These are phyloP conservation scores for Closterium sp. DNA, from an alignment of 139 green algal species.

Conservation along the genomic window DNA sequence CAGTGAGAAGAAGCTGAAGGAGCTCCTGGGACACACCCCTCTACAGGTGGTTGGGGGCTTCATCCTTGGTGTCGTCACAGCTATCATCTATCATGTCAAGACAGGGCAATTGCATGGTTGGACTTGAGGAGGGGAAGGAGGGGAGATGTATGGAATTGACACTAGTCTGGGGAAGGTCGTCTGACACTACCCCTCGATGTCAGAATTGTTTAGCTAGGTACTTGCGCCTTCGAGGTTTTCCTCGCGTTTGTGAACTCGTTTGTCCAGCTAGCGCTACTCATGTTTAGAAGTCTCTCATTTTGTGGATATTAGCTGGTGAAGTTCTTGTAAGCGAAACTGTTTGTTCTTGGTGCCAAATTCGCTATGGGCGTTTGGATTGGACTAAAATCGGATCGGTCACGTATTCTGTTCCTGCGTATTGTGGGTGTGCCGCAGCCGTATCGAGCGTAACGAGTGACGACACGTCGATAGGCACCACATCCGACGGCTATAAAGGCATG, in stretches of 20 bases:
- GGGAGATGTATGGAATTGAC: not conserved
- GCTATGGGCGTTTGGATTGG: too few species aligned
- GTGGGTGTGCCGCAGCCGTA: too few species aligned
- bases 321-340: too few species aligned
- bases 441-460: too few species aligned
- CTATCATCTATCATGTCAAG: slow-evolving; percentile 14
- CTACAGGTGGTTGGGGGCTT: slow-evolving; percentile 41
- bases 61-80: slow-evolving; percentile 23
- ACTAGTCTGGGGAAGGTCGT: not conserved
- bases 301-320: too few species aligned
- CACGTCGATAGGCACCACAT: not conserved
- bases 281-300: too few species aligned
- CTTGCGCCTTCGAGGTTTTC: not conserved
- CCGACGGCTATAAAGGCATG: not conserved
- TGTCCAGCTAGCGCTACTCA: not conserved
- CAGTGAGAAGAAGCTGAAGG: slow-evolving; percentile 53
- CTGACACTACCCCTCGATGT: not conserved
- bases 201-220: not conserved
- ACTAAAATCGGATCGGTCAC: not conserved
- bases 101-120: not conserved
- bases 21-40: slow-evolving; percentile 51
- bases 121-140: not conserved
- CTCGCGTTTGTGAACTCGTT: not conserved
- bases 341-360: too few species aligned
- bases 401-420: not conserved